Evolutionary conservation across 2,329 filamentous ascomycete genomes (phyloP), one percentile per base, ranked within the genome.

Genomic region (Neofusicoccum sp.): DNA sequence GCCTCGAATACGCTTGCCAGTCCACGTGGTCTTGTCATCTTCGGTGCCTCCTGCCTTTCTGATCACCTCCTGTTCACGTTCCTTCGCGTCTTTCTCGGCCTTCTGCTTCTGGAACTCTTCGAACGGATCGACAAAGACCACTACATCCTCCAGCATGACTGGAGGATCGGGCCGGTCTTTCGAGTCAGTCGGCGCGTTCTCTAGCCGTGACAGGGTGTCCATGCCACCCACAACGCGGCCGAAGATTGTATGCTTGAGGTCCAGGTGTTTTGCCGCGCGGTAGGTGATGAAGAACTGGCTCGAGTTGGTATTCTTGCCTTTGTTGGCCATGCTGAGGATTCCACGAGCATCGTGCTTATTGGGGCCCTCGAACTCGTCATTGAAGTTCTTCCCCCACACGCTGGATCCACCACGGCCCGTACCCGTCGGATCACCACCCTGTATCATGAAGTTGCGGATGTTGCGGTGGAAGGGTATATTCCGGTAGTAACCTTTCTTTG

Each of bases 211-310:
- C 12, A 99, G 81, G 0, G 89, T 85, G 48, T 90, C 87, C 61
- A 88, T 71, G 0, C 90, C 94, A 33, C 90, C 91, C 1, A 96
- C 89, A 0, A 98, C 87, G 41, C 88, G 87, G 2, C 89, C 95
- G 71, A 99, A 99, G 44, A 99, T 91, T n/a, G 95, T 98, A 77
- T 99, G 95, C 73, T 99, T 99, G 64, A 89, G 85, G 76, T 99
- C 92, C 0, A 99, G 84, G 78, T 99, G 95, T 66, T 90, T 88
- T 0, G 89, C 87, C 1, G 90, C 83, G 56, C 92, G 89, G 76
- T 99, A 99, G 0, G 90, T 91, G 73, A 99, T 90, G 81, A 98
- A 99, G 77, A 89, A 99, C 77, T 99, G 95, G 69, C 87, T 92
- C 7, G 91, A 95, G 78, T 99, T 99, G 28, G 94, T 98, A 73